phyloP scores from a whole-genome alignment of 805 yeast species.

The Wickerhamiella bombiphila region DNA sequence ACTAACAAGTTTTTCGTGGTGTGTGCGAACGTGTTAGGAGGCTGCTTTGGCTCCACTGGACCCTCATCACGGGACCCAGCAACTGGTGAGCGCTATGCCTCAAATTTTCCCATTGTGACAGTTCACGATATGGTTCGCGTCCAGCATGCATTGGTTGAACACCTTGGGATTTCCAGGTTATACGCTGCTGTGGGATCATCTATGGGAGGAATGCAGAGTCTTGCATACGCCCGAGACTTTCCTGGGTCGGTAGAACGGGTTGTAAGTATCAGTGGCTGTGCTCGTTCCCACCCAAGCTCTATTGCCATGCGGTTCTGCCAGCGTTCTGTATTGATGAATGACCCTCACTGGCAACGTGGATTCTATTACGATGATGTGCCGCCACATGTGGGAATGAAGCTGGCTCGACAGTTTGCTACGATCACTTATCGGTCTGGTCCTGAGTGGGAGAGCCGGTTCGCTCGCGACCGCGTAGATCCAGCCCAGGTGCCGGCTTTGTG shows the following conservation, averaged over 20 bases:
- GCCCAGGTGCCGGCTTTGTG: conserved; percentile 70
- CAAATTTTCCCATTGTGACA: conserved; percentile 74
- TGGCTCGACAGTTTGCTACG: conserved; percentile 87
- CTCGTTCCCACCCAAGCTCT: conserved; percentile 85
- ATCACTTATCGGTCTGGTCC: conserved; percentile 92
- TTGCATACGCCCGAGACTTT: conserved; percentile 75
- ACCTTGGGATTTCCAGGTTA: conserved; percentile 47
- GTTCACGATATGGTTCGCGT: conserved; percentile 86
- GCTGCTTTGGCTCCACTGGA: conserved; percentile 91
- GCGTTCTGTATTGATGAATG: conserved; percentile 85
- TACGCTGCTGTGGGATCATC: conserved; percentile 80
- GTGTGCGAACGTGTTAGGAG: conserved; percentile 86
- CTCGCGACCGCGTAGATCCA: conserved; percentile 75
- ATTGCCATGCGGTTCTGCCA: conserved; percentile 90
- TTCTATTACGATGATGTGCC: conserved; percentile 66
- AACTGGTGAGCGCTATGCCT: conserved; percentile 54
- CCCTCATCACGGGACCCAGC: conserved; percentile 72
- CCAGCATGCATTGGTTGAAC: conserved; percentile 56
- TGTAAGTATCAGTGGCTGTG: conserved; percentile 80
- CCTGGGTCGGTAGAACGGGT: conserved; percentile 61
- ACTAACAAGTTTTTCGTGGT: conserved; percentile 69
- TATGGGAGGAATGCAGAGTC: conserved; percentile 98
- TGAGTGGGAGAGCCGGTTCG: conserved; percentile 90
- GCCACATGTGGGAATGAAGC: conserved; percentile 90
- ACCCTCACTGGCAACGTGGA: conserved; percentile 89